Evolutionary conservation across 2,329 filamentous ascomycete genomes (phyloP).

Genomic region (Ophiostoma novo-ulmi): DNA sequence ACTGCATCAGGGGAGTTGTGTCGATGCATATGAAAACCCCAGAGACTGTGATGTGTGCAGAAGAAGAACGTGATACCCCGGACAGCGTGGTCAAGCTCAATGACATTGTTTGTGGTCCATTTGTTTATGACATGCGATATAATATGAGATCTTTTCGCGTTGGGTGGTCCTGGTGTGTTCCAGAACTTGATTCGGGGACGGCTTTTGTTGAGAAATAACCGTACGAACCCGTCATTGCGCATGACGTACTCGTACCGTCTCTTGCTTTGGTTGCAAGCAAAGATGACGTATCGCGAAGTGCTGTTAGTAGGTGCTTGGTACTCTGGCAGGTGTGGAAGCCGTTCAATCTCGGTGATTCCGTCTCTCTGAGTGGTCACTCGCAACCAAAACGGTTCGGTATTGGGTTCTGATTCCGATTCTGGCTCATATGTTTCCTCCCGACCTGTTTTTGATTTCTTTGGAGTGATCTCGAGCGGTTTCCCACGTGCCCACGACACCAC

Average conservation of each 20-base stretch:
- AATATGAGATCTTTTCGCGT: not conserved
- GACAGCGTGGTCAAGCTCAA: not conserved
- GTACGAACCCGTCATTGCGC: not conserved
- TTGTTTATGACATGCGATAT: not conserved
- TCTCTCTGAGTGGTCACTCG: not conserved
- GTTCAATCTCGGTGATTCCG: not conserved
- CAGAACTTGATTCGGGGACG: not conserved
- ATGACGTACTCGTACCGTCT: not conserved
- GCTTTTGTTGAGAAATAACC: not conserved
- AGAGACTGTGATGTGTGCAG: not conserved
- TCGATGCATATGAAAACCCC: not conserved
- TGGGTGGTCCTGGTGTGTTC: not conserved
- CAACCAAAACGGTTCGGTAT: not conserved
- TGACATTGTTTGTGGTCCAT: not conserved
- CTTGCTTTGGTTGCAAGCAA: not conserved
- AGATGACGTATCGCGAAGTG: not conserved
- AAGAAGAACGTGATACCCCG: not conserved
- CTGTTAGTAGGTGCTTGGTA: not conserved
- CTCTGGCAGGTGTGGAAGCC: not conserved
- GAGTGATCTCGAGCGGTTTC: not conserved
- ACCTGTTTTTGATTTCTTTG: not conserved
- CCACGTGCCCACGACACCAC: not conserved
- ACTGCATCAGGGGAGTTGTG: not conserved
- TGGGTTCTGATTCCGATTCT: not conserved
- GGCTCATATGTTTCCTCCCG: too few species aligned